Evolutionary conservation across 306 rosid genomes (phyloP), one percentile per base, ranked within the genome.

Genomic region (Trifolium fragiferum): DNA sequence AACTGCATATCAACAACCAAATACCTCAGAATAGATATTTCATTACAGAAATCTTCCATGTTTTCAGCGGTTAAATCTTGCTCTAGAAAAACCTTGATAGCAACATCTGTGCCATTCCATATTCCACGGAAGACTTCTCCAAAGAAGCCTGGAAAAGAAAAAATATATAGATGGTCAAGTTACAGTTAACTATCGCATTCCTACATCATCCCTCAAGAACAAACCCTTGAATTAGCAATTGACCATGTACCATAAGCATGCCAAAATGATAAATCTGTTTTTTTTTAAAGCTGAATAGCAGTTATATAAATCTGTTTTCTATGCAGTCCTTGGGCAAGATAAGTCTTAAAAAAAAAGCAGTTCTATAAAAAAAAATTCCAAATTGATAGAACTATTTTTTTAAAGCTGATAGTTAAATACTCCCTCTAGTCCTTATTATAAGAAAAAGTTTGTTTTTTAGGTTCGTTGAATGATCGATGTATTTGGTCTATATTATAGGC

Each of bases 21-120:
- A 74, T 76, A 95, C 99, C 98, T 89, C 76, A 95, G 96, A 88
- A 95, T 92, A 64, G 93, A 82, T 85, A 95, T 95, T 83, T 95
- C 99, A 75, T 95, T 95, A 80, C 99, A 92, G 78, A 95, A 95
- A 75, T 95, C 99, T 86, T 92, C 98, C 96, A 92, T 86, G 85
- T 95, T 95, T 84, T 95, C 98, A 63, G 90, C 84, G 66, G 98
- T 95, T 69, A 92, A 84, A 87, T 92, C 98, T 84, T 95, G 98
- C 87, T 92, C 99, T 18, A 95, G 88, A 77, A 95, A 92, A 82
- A 95, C 96, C 87, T 95, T 95, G 76, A 95, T 84, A 58, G 99
- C 99, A 58, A 95, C 99, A 65, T 92, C 98, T 41, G 98, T 95
- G 75, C 99, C 99, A 74, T 95, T 92, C 99, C 99, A 95, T 66